Evolutionary conservation across 2,329 filamentous ascomycete genomes (phyloP), one percentile per base, ranked within the genome.

Genomic region (Knoxdaviesia capensis): DNA sequence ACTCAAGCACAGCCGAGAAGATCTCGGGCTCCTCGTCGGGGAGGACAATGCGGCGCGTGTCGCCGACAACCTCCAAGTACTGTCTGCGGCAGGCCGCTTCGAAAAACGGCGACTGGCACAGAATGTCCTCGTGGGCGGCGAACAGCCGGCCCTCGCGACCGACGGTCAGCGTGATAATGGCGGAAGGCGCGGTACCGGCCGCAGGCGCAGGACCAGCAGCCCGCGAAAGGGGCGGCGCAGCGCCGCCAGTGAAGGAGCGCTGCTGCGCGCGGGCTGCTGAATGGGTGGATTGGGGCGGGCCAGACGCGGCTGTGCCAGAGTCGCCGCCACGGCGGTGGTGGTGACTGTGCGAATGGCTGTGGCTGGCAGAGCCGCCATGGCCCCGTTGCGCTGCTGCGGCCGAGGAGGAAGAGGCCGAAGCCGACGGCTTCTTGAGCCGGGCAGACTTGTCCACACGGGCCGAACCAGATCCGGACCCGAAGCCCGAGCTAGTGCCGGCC

Each of bases 1-100:
- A 94, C 67, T 94, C 87, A 65, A 94, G 84, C 54, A 94, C 69
- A 55, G 81, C 87, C 58, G 85, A 92, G 62, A 94, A 83, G 59
- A 92, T 74, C 68, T 93, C 86, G 51, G 87, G 85, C 66, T 93
- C 84, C 70, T 82, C 80, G 54, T 74, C 67, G 49, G 67, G 68
- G 54, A 72, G 80, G 67, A 68, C 81, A 67, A 74, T 79, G 60
- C 74, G 85, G 74, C 74, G 83, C 73, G 66, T 82, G 77, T 70
- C 75, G 20, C 43, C 32, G 29, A 34, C 40, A 65, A 63, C 70
- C 57, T 81, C 79, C 60, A 79, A 71, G 64, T 80, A 81, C 58
- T 80, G 74, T 56, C 73, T 74, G 54, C 74, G 76, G 54, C 85
- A 72, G 52, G 75, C 71, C 54, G 73, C 68, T 52, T 75, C 71